These are phyloP conservation scores for Aspergillus carbonarius DNA, from an alignment of 2,329 filamentous ascomycete genomes.

Conservation along the genomic window DNA sequence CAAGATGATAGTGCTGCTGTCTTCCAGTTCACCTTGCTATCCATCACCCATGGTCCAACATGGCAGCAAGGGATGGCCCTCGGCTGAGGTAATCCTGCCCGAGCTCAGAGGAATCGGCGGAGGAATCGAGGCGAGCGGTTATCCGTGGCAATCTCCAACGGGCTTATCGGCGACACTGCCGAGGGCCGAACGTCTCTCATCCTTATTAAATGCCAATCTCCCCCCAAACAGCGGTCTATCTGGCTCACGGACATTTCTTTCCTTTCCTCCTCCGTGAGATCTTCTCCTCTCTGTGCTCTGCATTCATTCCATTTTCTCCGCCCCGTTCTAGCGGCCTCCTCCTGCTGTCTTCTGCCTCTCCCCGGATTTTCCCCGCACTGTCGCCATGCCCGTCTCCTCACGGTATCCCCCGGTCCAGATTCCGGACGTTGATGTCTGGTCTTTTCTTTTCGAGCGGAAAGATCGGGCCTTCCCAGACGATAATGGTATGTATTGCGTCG, in stretches of 20 bases:
- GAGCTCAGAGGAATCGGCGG: too few relatives aligned
- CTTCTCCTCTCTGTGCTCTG: background rate
- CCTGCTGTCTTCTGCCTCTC: background rate
- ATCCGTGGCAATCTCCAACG: background rate
- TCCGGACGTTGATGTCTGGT: conserved; percentile 75
- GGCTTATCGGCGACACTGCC: conserved; percentile 2
- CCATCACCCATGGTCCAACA: too few relatives aligned
- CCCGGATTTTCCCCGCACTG: conserved; percentile 20
- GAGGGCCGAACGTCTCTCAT: conserved; percentile 4
- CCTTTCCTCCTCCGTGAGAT: background rate
- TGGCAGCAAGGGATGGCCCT: too few relatives aligned
- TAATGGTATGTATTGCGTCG: conserved; percentile 58
- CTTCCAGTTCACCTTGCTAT: too few relatives aligned
- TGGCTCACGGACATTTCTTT: background rate
- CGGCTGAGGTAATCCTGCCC: too few relatives aligned
- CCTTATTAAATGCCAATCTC: background rate
- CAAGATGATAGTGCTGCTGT: too few relatives aligned
- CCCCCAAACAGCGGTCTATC: background rate
- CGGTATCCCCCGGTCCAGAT: conserved; percentile 65
- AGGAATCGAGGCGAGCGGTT: too few relatives aligned
- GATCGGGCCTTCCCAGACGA: conserved; percentile 66
- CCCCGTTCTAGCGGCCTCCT: background rate
- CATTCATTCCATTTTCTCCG: too few relatives aligned
- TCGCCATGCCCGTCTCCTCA: conserved; percentile 69
- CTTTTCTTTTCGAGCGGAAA: conserved; percentile 70